phyloP scores from a whole-genome alignment of 306 rosid genomes.

The Citrullus mucosospermus region DNA sequence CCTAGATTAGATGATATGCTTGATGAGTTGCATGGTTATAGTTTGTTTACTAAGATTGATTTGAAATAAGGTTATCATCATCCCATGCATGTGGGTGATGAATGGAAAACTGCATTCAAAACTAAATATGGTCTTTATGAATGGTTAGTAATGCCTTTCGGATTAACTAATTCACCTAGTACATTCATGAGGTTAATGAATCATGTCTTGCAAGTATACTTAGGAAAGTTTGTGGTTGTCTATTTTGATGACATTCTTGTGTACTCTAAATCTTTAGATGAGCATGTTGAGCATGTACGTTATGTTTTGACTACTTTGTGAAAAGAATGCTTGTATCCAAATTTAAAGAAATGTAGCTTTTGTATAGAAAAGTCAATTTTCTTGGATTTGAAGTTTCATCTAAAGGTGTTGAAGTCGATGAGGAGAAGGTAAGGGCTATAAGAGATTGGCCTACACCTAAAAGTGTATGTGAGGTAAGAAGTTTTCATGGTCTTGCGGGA shows the following conservation, averaged over 20 bases:
- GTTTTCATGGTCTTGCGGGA: not conserved
- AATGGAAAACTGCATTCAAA: not conserved
- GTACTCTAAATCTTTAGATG: too few species aligned
- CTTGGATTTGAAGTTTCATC: not conserved
- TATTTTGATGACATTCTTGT: too few species aligned
- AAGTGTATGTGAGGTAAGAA: not conserved
- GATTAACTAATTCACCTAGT: too few species aligned
- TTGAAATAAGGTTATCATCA: not conserved
- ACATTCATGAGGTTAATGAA: too few species aligned
- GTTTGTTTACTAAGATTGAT: not conserved
- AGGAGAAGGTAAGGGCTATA: not conserved
- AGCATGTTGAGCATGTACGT: too few species aligned
- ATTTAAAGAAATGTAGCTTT: too few species aligned
- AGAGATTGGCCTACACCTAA: not conserved
- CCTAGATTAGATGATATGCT: not conserved
- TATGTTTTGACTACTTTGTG: too few species aligned
- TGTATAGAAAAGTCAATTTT: not conserved
- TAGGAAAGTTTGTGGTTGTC: too few species aligned
- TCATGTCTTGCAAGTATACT: too few species aligned
- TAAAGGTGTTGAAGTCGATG: not conserved
- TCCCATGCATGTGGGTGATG: not conserved
- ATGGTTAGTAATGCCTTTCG: not conserved
- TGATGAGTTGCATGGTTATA: not conserved
- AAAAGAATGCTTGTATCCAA: too few species aligned
- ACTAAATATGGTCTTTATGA: not conserved